Base-by-base conservation (phyloP, 2,329 filamentous ascomycete genomes). In the Diaporthe sp. region DNA sequence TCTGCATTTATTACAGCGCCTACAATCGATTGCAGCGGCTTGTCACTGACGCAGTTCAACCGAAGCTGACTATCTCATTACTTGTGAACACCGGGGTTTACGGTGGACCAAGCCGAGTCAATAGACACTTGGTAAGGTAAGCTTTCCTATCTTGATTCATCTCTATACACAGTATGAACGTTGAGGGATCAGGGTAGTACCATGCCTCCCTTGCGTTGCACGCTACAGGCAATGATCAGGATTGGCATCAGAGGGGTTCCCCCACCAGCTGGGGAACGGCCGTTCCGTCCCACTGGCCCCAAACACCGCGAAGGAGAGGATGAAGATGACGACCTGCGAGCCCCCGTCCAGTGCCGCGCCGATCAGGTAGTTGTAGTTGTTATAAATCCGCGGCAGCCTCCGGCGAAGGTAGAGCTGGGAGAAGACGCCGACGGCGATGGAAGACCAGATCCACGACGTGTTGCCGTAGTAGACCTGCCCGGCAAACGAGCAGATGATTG, bases 241-340 rank as follows among this genome's bases (percentile, higher is more conserved):
- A 55, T 77, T 77, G 15, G 74, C 68, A 28, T 61, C 17, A 19
- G 51, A 44, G 8, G 58, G 53, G 28, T 75, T 77, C 0, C 76
- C 76, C 76, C 78, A 79, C 49, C 78, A 79, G 44, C 49, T 73
- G 3, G 78, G 85, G 53, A 86, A 86, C 0, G 82, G 79, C 55
- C 80, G 76, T 2, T 80, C 77, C n/a, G 80, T 80, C 2, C 86
- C 86, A 73, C 82, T 83, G 1, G 84, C 86, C 9, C 87, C 87
- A 58, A 86, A 84, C 1, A 88, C 83, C 0, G 84, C 84, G 79
- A 87, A 86, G 0, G 84, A 84, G 2, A 86, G 75, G 39, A 87
- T 82, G 57, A 87, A 86, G 17, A 86, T 80, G 8, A 85, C 79
- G 0, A 84, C 81, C 61, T 85, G 81, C 71, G 83, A 83, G 1